Evolutionary conservation across 2,329 filamentous ascomycete genomes (phyloP).

Genomic region (Metarhizium guizhouense): DNA sequence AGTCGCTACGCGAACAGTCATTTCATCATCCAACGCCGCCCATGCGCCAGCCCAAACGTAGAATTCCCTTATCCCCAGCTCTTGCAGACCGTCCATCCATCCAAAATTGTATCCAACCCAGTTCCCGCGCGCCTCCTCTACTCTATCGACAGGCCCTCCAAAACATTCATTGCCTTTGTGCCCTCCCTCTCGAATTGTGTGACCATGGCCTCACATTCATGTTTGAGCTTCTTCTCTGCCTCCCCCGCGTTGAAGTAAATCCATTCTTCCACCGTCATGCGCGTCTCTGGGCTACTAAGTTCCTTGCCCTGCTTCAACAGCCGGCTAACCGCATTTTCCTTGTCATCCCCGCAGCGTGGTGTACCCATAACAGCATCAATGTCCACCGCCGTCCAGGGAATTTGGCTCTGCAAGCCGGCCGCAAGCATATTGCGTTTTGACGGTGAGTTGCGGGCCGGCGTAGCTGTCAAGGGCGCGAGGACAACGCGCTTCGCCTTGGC

Average conservation of each 20-base stretch:
- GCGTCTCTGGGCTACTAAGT: conserved; percentile 68
- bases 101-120: not conserved
- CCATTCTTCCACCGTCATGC: conserved; percentile 93
- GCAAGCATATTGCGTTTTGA: conserved; percentile 51
- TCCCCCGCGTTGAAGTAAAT: conserved; percentile 70
- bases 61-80: not conserved
- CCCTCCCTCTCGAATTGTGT: conserved; percentile 77
- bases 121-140: conserved; percentile 11
- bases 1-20: not conserved
- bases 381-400: conserved; percentile 65
- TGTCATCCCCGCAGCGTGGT: conserved; percentile 32
- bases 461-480: conserved; percentile 36
- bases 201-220: conserved; percentile 78
- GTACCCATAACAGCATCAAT: conserved; percentile 61
- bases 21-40: not conserved
- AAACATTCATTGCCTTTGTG: conserved; percentile 61
- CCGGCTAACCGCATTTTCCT: conserved; percentile 42
- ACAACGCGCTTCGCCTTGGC: conserved; percentile 35
- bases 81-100: not conserved
- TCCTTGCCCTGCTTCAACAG: conserved; percentile 47
- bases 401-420: conserved; percentile 44
- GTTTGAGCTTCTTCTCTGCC: conserved; percentile 70
- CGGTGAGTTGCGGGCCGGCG: conserved; percentile 46
- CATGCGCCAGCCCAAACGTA: not conserved
- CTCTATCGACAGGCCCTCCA: conserved; percentile 63